phyloP scores from a whole-genome alignment of 2,329 filamentous ascomycete genomes.

The Trichocomaceae sp. region DNA sequence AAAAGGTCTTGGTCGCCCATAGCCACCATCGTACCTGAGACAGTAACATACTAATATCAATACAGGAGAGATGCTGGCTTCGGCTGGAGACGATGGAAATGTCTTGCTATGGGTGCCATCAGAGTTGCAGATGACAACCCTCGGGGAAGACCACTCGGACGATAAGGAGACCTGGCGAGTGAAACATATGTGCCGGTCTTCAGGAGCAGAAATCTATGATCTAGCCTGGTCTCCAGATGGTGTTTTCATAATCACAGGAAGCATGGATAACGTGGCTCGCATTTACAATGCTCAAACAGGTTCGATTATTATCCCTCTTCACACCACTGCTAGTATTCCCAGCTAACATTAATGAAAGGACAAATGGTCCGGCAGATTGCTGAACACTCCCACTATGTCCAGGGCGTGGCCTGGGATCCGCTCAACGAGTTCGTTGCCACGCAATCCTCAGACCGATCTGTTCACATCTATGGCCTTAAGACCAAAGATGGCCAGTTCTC shows the following conservation, averaged over 20 bases:
- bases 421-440: constrained; percentile 97
- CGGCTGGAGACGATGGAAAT: constrained; percentile 94
- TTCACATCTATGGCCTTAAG: constrained; percentile 93
- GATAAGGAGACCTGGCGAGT: constrained; percentile 96
- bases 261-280: constrained; percentile 96
- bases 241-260: constrained; percentile 92
- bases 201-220: constrained; percentile 94
- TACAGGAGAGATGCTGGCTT: constrained; percentile 83
- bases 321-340: constrained; percentile 6
- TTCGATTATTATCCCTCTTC: constrained; percentile 44
- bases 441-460: constrained; percentile 94
- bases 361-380: constrained; percentile 83
- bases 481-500: constrained; percentile 96
- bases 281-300: constrained; percentile 94
- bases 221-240: constrained; percentile 98
- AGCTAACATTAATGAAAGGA: constrained; percentile 26
- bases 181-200: constrained; percentile 95
- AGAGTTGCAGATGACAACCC: constrained; percentile 61
- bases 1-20: constrained; percentile 55
- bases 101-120: constrained; percentile 93
- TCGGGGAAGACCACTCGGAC: constrained; percentile 79
- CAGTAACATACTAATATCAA: constrained; percentile 19
- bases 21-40: background rate
- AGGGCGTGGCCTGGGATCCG: constrained; percentile 97
- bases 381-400: constrained; percentile 96